Evolutionary conservation across 1,284 basidiomycete species (phyloP), one percentile per base, ranked within the genome.

Genomic region (Ganoderma sinense): DNA sequence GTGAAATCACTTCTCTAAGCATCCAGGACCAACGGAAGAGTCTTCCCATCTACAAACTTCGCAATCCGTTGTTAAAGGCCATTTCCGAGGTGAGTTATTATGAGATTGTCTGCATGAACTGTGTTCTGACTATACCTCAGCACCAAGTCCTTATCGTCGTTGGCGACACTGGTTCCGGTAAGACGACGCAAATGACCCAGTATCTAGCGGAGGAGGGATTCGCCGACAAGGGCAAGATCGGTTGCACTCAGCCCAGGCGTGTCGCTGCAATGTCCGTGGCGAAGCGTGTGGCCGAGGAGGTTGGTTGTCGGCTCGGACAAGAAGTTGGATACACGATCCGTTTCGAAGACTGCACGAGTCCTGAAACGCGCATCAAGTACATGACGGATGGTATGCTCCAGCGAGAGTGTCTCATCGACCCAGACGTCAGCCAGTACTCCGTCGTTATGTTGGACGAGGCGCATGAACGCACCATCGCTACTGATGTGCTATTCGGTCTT

Each of bases 321-420:
- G 97, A 99, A 82, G 97, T 99, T 69, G 97, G 97, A 1, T 99
- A 99, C 80, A 96, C 94, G 5, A 98, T 99, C 76, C 97, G 98
- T 84, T 99, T 99, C 82, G 97, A 99, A 84, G 98, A 99, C 82
- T 97, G 97, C 81, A 99, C 97, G 4, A 93, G 95, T 77, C 96
- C 97, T 0, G 98, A 99, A 81, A 99, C 97, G 14, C 92, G 94
- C 78, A 99, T 99, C 88, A 99, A 99, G 83, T 99, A 98, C 88
- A 99, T 99, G 98, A 99, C 98, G 73, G 97, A 99, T 79, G 98
- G 97, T 85, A 98, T 99, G 96, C 88, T 99, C 16, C 95, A 98
- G 79, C 90, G 97, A 83, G 97, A 99, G 85, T 96, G 94, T 77
- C 85, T 99, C 60, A 94, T 99, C 75, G 98, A 99, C 79, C 97